phyloP scores from a whole-genome alignment of 306 rosid genomes.

The Urtica urens region DNA sequence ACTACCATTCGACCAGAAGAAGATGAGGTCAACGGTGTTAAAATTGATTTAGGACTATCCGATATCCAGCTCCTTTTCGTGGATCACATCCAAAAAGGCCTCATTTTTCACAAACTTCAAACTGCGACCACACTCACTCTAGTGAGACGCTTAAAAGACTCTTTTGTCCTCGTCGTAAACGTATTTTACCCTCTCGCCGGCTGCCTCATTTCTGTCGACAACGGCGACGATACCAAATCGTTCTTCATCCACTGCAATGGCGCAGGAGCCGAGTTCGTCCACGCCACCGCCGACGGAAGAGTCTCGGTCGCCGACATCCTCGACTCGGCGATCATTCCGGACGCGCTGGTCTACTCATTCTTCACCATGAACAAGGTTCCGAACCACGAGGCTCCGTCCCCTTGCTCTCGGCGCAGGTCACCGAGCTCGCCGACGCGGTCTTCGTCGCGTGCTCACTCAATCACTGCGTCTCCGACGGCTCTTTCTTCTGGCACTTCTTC shows the following conservation, averaged over 20 bases:
- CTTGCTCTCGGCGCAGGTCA: constrained; percentile 28
- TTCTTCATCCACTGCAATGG: constrained; percentile 19
- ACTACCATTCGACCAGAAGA: neutral
- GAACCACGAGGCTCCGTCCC: constrained; percentile 16
- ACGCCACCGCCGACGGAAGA: neutral
- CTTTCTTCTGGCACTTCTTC: constrained; percentile 28
- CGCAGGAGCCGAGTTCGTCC: neutral
- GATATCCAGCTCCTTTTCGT: neutral
- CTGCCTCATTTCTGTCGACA: neutral
- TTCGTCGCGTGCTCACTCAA: constrained; percentile 20
- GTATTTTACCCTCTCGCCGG: constrained; percentile 8
- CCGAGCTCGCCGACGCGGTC: constrained; percentile 28
- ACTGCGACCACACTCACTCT: neutral
- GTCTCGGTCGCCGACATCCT: constrained; percentile 15
- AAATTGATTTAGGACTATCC: neutral
- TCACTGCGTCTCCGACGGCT: constrained; percentile 19
- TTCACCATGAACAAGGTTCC: constrained; percentile 11
- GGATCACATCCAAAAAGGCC: neutral
- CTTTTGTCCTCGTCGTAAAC: neutral
- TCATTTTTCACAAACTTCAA: neutral
- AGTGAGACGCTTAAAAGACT: neutral
- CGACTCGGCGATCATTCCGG: constrained; percentile 13
- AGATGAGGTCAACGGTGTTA: neutral
- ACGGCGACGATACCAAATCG: constrained; percentile 9
- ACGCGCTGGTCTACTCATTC: constrained; percentile 18